Evolutionary conservation across 1,139 yeast genomes (phyloP), one percentile per base, ranked within the genome.

Genomic region (Protomyces inundatus): DNA sequence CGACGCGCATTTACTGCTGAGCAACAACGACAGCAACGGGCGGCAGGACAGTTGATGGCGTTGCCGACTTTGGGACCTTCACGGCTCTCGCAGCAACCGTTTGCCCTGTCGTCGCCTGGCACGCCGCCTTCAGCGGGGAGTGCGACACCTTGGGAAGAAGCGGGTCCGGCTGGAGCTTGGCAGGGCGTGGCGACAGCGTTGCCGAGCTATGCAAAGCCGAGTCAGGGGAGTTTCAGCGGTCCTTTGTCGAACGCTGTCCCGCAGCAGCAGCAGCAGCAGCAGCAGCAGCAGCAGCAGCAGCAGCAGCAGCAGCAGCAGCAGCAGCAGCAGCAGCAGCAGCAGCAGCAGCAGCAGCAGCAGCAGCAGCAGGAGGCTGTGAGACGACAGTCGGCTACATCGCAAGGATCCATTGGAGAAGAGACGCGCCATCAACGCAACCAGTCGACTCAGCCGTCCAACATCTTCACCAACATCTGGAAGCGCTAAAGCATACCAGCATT

Each of bases 231-330:
- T 2, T 23, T 23, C 23, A 23, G 23, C 23, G 23, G 23, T 23
- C 23, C 2, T 23, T 23, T 1, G 16, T 14, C 32, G 50, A 23
- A 3, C 3, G 30, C 16, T 2, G 50, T 14, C 14, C 45, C 23
- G 12, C 51, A 34, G 39, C 48, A 23, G 7, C 56, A 52, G n/a
- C 42, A 35, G 16, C 56, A 54, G 12, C 56, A 54, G 46, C 56
- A 54, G 33, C 48, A 4, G 23, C 48, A 42, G 48, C 48, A 42
- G 16, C 14, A 37, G 6, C 42, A 37, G 14, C 42, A 37, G 42
- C n/a, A 9, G 42, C 14, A 7, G n/a, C n/a, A n/a, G n/a, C n/a
- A n/a, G n/a, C n/a, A n/a, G 7, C 10, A 37, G 40, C 40, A 37
- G 12, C 40, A 51, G 40, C 32, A 51, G 9, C 54, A 51, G 6